These are phyloP conservation scores for Beauveria varroae DNA, from an alignment of 2,329 filamentous ascomycete species.

Conservation along the genomic window DNA sequence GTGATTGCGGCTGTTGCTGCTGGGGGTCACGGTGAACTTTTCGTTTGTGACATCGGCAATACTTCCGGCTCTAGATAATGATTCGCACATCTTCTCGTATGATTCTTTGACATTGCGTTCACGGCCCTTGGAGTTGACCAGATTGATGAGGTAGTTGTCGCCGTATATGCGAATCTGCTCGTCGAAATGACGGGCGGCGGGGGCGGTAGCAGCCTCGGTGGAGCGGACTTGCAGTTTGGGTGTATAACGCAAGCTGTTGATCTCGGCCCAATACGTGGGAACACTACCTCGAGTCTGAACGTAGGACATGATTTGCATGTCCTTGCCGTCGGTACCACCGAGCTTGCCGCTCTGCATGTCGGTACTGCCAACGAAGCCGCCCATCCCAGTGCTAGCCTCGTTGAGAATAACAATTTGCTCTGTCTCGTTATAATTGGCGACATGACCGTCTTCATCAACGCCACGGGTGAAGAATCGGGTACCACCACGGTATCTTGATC, in stretches of 20 bases:
- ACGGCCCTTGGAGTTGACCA: slow-evolving; percentile 93
- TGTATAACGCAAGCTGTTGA: slow-evolving; percentile 87
- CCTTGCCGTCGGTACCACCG: slow-evolving; percentile 52
- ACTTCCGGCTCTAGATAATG: slow-evolving; percentile 59
- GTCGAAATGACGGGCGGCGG: slow-evolving; percentile 80
- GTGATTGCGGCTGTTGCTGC: slow-evolving; percentile 47
- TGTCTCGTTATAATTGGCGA: slow-evolving; percentile 99
- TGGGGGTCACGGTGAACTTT: slow-evolving; percentile 74
- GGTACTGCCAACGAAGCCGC: slow-evolving; percentile 71
- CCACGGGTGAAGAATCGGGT: slow-evolving; percentile 94
- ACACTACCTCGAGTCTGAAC: slow-evolving; percentile 96
- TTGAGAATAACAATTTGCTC: slow-evolving; percentile 90
- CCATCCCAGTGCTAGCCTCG: slow-evolving; percentile 64
- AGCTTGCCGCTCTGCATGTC: slow-evolving; percentile 69
- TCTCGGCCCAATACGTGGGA: slow-evolving; percentile 90
- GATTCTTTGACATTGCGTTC: slow-evolving; percentile 85
- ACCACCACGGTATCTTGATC: slow-evolving; percentile 80
- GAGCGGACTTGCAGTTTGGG: slow-evolving; percentile 84
- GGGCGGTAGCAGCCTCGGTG: slow-evolving; percentile 69
- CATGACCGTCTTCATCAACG: slow-evolving; percentile 85
- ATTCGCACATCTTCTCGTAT: slow-evolving; percentile 83
- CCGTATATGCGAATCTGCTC: slow-evolving; percentile 92
- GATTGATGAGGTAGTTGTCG: slow-evolving; percentile 93
- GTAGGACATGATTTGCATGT: slow-evolving; percentile 86
- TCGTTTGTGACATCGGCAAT: slow-evolving; percentile 66